A percentile compares a stretch with the other conserved stretches of the same genome.
These are phyloP conservation scores for Trametes polyzona DNA, from an alignment of 1,284 basidiomycete species.

Conservation along the genomic window DNA sequence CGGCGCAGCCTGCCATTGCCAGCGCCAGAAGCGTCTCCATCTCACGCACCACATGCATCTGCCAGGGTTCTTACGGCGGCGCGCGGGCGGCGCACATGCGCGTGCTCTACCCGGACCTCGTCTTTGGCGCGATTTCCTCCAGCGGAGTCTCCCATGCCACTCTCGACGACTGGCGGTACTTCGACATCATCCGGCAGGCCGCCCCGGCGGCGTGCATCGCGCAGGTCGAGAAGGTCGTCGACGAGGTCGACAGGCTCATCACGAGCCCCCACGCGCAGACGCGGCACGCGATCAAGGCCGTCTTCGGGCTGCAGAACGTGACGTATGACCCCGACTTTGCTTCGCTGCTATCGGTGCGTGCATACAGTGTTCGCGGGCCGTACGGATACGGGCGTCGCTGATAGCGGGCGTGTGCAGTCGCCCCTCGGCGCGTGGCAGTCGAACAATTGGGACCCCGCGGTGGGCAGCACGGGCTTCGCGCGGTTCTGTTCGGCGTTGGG, in stretches of 20 bases:
- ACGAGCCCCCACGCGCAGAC: slow-evolving; percentile 41
- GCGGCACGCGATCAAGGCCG: slow-evolving; percentile 57
- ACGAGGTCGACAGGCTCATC: slow-evolving; percentile 68
- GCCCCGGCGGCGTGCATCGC: slow-evolving; percentile 76
- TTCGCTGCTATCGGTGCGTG: slow-evolving; percentile 61
- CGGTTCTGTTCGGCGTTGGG: slow-evolving; percentile 72
- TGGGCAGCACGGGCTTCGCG: slow-evolving; percentile 65
- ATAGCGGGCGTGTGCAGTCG: slow-evolving; percentile 27
- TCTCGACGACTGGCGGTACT: slow-evolving; percentile 81
- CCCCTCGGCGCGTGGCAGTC: slow-evolving; percentile 61
- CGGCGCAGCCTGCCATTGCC: neutral
- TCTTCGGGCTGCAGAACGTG: slow-evolving; percentile 75
- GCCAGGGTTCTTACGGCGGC: slow-evolving; percentile 87
- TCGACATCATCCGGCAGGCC: slow-evolving; percentile 81
- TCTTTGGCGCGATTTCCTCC: slow-evolving; percentile 91
- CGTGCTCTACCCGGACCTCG: slow-evolving; percentile 84
- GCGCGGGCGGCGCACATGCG: slow-evolving; percentile 94
- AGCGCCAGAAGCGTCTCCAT: too few relatives aligned
- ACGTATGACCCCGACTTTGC: slow-evolving; percentile 82
- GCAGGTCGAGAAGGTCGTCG: slow-evolving; percentile 68
- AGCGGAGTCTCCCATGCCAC: slow-evolving; percentile 83
- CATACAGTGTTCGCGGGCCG: neutral
- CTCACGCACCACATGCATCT: slow-evolving; percentile 4
- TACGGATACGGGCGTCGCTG: neutral
- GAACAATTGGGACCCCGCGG: slow-evolving; percentile 78